Conservation (phyloP, 192 early-diverging fungal species). For the Coemansia sp. region DNA sequence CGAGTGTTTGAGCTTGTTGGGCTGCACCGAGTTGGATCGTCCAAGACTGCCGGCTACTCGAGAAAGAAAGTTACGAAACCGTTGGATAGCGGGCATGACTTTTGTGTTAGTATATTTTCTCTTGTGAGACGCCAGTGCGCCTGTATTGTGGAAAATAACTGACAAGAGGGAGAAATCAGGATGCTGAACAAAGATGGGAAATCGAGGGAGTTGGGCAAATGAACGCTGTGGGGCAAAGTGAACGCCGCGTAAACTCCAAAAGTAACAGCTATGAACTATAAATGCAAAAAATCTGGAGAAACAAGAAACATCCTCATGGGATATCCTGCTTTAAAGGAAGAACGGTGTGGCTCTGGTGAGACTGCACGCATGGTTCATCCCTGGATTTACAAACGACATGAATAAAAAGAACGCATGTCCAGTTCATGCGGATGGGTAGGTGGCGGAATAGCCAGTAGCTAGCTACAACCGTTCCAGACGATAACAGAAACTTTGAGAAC, state of each 20-base stretch:
- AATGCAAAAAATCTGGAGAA: conserved; percentile 7
- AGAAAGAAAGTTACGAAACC: conserved; percentile 39
- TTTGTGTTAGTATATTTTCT: not conserved
- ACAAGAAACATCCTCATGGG: conserved; percentile 6
- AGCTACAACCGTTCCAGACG: not conserved
- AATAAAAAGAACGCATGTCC: conserved; percentile 1
- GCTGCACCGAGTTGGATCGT: conserved; percentile 34
- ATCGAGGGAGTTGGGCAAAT: not conserved
- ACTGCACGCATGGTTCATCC: conserved; percentile 1
- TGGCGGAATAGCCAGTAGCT: not conserved
- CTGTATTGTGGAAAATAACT: not conserved
- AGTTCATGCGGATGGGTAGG: not conserved
- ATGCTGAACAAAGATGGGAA: not conserved
- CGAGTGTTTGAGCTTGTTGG: conserved; percentile 34
- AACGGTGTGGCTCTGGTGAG: not conserved
- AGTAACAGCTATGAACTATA: not conserved
- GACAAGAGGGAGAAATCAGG: not conserved
- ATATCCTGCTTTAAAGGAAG: not conserved
- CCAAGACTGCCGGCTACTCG: conserved; percentile 47
- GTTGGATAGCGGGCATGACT: conserved; percentile 35
- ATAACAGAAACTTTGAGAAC: not conserved
- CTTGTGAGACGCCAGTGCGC: not conserved
- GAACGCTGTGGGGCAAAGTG: conserved; percentile 3
- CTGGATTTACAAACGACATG: not conserved
- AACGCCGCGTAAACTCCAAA: not conserved